A percentile compares a stretch with the other conserved stretches of the same genome.
These are phyloP conservation scores for Actinomortierella wolfii DNA, from an alignment of 371 early-diverging fungal genomes.

Conservation along the genomic window DNA sequence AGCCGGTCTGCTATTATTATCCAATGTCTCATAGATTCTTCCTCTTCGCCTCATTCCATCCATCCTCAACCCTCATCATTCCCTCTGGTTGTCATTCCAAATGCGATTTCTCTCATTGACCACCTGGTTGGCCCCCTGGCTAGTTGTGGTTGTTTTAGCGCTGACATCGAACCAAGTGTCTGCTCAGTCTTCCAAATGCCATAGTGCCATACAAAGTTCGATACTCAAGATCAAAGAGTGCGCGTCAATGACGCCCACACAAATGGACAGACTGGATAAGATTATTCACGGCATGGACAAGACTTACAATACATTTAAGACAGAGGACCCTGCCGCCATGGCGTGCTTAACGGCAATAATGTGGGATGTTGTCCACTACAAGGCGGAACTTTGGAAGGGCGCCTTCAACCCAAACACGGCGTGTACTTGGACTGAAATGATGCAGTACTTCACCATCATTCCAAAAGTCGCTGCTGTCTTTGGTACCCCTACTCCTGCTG, in stretches of 20 bases:
- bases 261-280: neutral
- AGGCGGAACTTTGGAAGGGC: constrained; percentile 17
- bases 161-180: neutral
- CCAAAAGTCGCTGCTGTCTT: constrained; percentile 22
- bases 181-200: constrained; percentile 23
- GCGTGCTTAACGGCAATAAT: constrained; percentile 16
- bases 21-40: too few species aligned
- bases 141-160: too few species aligned
- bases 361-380: constrained; percentile 32
- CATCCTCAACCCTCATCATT: neutral
- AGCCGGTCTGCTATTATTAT: too few species aligned
- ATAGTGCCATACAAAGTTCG: constrained; percentile 9
- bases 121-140: too few species aligned
- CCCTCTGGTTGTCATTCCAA: neutral
- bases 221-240: constrained; percentile 15
- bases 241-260: neutral
- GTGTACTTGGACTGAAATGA: constrained; percentile 34
- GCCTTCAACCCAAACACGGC: constrained; percentile 16
- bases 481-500: constrained; percentile 23
- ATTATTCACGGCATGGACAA: constrained; percentile 11
- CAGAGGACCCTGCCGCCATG: constrained; percentile 21
- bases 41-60: neutral
- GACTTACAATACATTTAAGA: neutral
- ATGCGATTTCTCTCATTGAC: neutral
- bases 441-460: constrained; percentile 25